Evolutionary conservation across 2,329 filamentous ascomycete species (phyloP), one percentile per base, ranked within the genome.

Genomic region (Pestalotiopsis sp.): DNA sequence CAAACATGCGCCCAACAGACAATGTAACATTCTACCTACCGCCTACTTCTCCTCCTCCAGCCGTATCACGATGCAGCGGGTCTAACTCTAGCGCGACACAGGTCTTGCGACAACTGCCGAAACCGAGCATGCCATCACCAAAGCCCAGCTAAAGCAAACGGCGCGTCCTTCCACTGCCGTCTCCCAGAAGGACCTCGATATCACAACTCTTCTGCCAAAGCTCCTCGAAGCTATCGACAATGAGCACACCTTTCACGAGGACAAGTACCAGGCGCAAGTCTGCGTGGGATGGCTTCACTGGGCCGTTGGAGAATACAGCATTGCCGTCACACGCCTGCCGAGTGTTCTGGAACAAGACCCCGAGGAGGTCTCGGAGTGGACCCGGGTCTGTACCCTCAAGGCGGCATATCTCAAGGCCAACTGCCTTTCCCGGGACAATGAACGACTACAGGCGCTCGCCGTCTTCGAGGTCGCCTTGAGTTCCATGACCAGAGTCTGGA

Each of bases 201-300:
- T 83, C 27, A 77, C 81, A 4, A 77, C 76, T 65, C 80, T 84
- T 23, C 76, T 88, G 23, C 84, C 87, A 2, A 84, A 84, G 71
- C 83, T 92, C 3, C 76, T 86, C 66, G 78, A 83, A 57, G 87
- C 85, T 17, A 88, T 92, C 73, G 88, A 90, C 6, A 83, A 84
- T 66, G 90, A 91, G 74, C 81, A 83, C 4, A 77, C 76, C 7
- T 80, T 85, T 72, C 78, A 80, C 13, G 86, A 91, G 77, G 90
- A 92, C 73, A 84, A 81, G 66, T 91, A 95, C 73, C 94, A 97
- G 80, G 95, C 94, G 39, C 91, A 90, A 70, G 90, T 96, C 65
- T 96, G 93, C 79, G 80, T 95, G 59, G 94, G 91, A 67, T 97
- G 94, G 92, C 85, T 97, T 74, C 90, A 97, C 76, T 97, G 93